Percentiles rank a stretch among this genome's conserved stretches.
Evolutionary conservation across 2,329 filamentous ascomycete species (phyloP).

Genomic region (Furcasterigmium sp.): DNA sequence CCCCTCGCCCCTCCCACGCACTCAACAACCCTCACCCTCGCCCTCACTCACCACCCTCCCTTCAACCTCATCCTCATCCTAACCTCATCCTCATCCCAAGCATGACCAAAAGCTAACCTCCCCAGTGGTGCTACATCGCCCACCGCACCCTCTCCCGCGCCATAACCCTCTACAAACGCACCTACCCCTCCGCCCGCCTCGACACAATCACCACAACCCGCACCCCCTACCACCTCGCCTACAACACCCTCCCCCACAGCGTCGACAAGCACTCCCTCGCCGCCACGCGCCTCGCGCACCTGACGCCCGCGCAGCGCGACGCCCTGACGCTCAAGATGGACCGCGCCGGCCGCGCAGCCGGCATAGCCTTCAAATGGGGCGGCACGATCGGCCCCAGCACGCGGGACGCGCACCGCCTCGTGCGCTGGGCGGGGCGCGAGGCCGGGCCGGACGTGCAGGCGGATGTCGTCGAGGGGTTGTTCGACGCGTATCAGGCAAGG

Average conservation of each 20-base stretch:
- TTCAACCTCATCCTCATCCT: no score
- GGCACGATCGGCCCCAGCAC: slow-evolving; percentile 26
- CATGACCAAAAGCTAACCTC: background rate
- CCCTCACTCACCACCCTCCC: no score
- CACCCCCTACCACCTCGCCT: slow-evolving; percentile 30
- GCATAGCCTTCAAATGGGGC: slow-evolving; percentile 26
- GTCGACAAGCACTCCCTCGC: slow-evolving; percentile 16
- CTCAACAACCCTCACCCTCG: no score
- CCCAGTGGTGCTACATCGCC: slow-evolving; percentile 33
- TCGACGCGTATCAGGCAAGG: slow-evolving; percentile 21
- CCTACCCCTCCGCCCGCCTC: slow-evolving; percentile 27
- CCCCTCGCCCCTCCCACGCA: background rate
- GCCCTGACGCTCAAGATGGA: slow-evolving; percentile 19
- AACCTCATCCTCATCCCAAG: background rate
- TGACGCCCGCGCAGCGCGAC: slow-evolving; percentile 18
- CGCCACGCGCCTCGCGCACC: slow-evolving; percentile 15
- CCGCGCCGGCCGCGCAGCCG: slow-evolving; percentile 21
- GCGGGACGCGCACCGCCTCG: slow-evolving; percentile 24
- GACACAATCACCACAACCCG: slow-evolving; percentile 29
- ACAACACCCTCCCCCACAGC: slow-evolving; percentile 15
- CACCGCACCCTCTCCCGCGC: slow-evolving; percentile 29
- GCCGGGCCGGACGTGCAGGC: slow-evolving; percentile 8
- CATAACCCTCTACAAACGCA: slow-evolving; percentile 30
- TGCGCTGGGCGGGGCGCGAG: slow-evolving; percentile 16
- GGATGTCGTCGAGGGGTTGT: slow-evolving; percentile 18